These are phyloP conservation scores for Begonia masoniana DNA, from an alignment of 306 rosid genomes.

Conservation along the genomic window DNA sequence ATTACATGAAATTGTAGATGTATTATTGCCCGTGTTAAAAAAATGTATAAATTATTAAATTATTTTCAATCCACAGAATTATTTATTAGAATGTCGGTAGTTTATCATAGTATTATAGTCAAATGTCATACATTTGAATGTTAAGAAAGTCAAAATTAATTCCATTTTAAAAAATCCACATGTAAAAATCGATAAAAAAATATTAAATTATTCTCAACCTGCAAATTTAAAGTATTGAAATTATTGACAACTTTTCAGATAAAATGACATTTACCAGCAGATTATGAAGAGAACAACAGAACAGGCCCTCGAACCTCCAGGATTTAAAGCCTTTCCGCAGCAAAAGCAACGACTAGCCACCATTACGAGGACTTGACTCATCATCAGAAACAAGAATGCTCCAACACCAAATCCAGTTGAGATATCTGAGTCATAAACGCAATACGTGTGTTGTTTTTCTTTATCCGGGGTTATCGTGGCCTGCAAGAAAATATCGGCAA, in stretches of 20 bases:
- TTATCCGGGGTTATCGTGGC: slow-evolving; percentile 35
- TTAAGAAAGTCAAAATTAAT: too few species aligned
- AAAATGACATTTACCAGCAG: slow-evolving; percentile 61
- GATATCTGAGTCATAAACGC: slow-evolving; percentile 71
- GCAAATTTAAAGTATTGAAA: not conserved
- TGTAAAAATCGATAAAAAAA: not conserved
- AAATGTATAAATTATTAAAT: too few species aligned
- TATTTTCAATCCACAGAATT: too few species aligned
- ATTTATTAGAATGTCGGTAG: too few species aligned
- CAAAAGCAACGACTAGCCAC: slow-evolving; percentile 95
- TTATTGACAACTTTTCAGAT: not conserved
- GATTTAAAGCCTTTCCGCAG: slow-evolving; percentile 75
- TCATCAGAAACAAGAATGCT: slow-evolving; percentile 75
- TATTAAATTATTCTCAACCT: not conserved
- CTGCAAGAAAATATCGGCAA: slow-evolving; percentile 22
- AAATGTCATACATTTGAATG: too few species aligned
- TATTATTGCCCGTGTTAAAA: too few species aligned
- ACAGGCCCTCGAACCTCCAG: slow-evolving; percentile 88
- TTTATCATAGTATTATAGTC: too few species aligned
- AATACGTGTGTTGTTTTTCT: slow-evolving; percentile 31
- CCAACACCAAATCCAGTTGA: slow-evolving; percentile 93
- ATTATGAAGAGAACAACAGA: slow-evolving; percentile 67
- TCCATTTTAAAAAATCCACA: not conserved
- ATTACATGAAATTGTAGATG: too few species aligned
- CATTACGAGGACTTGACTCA: slow-evolving; percentile 65